A percentile compares a stretch with the other conserved stretches of the same genome.
Evolutionary conservation across 345 rosid genomes (phyloP).

Genomic region (Rhodomyrtus tomentosa): DNA sequence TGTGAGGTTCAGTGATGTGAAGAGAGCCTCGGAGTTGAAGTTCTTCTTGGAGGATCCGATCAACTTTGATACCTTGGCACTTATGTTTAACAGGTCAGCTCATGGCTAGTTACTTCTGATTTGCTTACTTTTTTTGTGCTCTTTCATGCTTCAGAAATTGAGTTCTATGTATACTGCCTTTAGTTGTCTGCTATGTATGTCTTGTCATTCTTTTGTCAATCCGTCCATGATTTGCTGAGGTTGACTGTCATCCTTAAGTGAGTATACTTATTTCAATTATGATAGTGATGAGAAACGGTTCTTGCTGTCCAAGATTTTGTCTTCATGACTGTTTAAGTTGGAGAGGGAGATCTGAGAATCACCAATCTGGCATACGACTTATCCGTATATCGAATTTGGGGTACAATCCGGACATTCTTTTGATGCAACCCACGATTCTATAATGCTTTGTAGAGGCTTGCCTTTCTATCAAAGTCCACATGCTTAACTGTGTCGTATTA

Average conservation of each 20-base stretch:
- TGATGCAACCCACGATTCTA: neutral
- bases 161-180: neutral
- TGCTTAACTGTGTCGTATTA: neutral
- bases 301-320: neutral
- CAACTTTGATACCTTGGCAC: slow-evolving; percentile 46
- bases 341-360: neutral
- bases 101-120: neutral
- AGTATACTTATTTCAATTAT: neutral
- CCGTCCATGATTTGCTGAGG: neutral
- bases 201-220: neutral
- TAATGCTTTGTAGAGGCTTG: neutral
- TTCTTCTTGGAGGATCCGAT: slow-evolving; percentile 57
- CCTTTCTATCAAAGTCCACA: neutral
- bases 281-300: neutral
- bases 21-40: slow-evolving; percentile 59
- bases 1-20: slow-evolving; percentile 41
- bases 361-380: neutral
- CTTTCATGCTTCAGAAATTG: neutral
- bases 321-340: neutral
- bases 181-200: neutral
- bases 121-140: neutral
- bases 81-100: slow-evolving; percentile 52
- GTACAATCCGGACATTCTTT: neutral
- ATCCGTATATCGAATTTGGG: neutral
- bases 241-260: neutral